Conservation (phyloP, 2,329 filamentous ascomycete species). For the Scedosporium dehoogii region DNA sequence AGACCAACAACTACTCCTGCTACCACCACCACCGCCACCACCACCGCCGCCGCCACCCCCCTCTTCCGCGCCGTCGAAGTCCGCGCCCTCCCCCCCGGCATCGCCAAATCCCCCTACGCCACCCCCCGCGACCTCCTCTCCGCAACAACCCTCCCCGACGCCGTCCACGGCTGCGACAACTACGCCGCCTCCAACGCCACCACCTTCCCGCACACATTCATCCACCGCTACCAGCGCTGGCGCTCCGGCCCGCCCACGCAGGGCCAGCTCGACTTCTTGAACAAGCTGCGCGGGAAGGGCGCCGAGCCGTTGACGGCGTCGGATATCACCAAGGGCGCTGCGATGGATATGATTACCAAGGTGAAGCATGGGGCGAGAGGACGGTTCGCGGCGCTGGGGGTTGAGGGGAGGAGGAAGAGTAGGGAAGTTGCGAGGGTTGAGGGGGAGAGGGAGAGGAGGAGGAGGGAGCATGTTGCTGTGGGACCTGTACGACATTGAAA, state of each 20-base stretch:
- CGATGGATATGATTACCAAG: conserved; percentile 87
- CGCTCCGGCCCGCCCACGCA: conserved; percentile 53
- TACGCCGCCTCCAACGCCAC: conserved; percentile 45
- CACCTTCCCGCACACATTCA: conserved; percentile 57
- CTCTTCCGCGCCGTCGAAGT: conserved; percentile 37
- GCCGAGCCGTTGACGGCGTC: conserved; percentile 38
- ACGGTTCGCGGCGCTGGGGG: conserved; percentile 44
- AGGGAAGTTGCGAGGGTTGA: conserved; percentile 26
- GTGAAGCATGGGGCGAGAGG: conserved; percentile 71
- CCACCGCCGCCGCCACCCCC: conserved; percentile 14
- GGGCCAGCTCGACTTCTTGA: conserved; percentile 59
- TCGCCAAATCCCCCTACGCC: conserved; percentile 51
- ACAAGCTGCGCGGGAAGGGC: conserved; percentile 47
- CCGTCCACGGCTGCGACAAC: conserved; percentile 77
- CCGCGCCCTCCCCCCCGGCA: conserved; percentile 31
- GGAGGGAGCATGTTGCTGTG: conserved; percentile 43
- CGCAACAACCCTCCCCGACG: conserved; percentile 58
- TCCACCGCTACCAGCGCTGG: conserved; percentile 60
- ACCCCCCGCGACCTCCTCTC: conserved; percentile 59
- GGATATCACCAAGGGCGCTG: conserved; percentile 67
- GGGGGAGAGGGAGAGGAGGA: conserved; percentile 26
- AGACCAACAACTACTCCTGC: conserved; percentile 7
- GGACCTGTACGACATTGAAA: conserved; percentile 33
- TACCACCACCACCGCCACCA: conserved; percentile 12
- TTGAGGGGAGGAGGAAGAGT: conserved; percentile 38